Conservation (phyloP, 768 basidiomycete genomes). For the Trametes sanguinea region DNA sequence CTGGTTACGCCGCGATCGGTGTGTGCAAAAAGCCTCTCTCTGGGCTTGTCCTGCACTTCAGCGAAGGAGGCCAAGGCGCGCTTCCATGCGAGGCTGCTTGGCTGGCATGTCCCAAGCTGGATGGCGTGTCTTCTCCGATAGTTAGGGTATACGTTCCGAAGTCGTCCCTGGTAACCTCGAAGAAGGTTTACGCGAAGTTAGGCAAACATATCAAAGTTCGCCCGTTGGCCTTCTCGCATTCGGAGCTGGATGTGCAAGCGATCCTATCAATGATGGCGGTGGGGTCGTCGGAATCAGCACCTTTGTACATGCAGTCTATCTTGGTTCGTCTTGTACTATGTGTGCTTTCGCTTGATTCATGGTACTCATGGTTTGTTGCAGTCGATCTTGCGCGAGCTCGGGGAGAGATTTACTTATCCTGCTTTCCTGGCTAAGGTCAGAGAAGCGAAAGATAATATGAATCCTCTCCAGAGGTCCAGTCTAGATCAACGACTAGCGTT, state of each 20-base stretch:
- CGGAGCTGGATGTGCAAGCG: constrained; percentile 67
- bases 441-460: constrained; percentile 51
- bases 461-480: constrained; percentile 53
- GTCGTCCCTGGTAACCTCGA: constrained; percentile 63
- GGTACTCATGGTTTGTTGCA: constrained; percentile 33
- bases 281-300: constrained; percentile 58
- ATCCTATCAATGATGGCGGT: constrained; percentile 78
- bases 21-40: constrained; percentile 52
- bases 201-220: constrained; percentile 52
- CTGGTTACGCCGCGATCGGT: constrained; percentile 51
- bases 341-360: constrained; percentile 36
- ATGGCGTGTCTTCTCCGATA: constrained; percentile 33
- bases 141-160: constrained; percentile 59
- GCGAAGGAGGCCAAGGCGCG: constrained; percentile 60
- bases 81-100: constrained; percentile 70
- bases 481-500: constrained; percentile 67
- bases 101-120: constrained; percentile 41
- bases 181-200: constrained; percentile 45
- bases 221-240: constrained; percentile 54
- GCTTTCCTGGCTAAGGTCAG: constrained; percentile 52
- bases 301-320: constrained; percentile 69
- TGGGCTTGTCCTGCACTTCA: constrained; percentile 69
- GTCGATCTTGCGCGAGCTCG: constrained; percentile 64
- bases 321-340: constrained; percentile 41
- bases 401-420: constrained; percentile 55